phyloP scores from a whole-genome alignment of 495 filamentous ascomycete species.

The Cairneyella variabilis region DNA sequence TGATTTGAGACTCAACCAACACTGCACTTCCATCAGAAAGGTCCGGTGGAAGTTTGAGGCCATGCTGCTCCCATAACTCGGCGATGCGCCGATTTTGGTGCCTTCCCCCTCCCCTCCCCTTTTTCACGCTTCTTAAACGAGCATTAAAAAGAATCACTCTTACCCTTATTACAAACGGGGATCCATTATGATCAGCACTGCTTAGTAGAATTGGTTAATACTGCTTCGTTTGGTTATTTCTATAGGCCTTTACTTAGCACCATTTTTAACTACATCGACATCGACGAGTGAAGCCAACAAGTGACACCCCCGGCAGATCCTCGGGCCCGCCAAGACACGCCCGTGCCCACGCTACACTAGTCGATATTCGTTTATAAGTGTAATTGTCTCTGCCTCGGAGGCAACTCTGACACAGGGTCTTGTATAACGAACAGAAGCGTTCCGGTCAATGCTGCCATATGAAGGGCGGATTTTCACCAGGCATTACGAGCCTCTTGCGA shows the following conservation, averaged over 20 bases:
- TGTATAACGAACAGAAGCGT: slow-evolving; percentile 23
- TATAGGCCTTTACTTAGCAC: background rate
- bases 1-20: no score
- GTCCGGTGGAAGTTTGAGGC: no score
- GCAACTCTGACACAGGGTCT: slow-evolving; percentile 11
- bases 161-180: no score
- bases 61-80: no score
- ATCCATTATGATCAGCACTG: no score
- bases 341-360: slow-evolving; percentile 8
- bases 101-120: no score
- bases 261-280: background rate
- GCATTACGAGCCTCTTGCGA: slow-evolving; percentile 16
- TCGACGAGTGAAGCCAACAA: background rate
- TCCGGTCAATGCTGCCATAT: slow-evolving; percentile 21
- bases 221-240: no score
- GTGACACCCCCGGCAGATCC: background rate
- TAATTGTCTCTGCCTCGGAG: slow-evolving; percentile 11
- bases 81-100: no score
- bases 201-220: no score
- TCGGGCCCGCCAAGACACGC: background rate
- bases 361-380: slow-evolving; percentile 19
- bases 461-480: slow-evolving; percentile 20
- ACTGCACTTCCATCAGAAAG: no score
- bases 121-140: no score
- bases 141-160: no score